Conservation (phyloP, 2,329 filamentous ascomycete species). For the Ramularia collo-cygni region DNA sequence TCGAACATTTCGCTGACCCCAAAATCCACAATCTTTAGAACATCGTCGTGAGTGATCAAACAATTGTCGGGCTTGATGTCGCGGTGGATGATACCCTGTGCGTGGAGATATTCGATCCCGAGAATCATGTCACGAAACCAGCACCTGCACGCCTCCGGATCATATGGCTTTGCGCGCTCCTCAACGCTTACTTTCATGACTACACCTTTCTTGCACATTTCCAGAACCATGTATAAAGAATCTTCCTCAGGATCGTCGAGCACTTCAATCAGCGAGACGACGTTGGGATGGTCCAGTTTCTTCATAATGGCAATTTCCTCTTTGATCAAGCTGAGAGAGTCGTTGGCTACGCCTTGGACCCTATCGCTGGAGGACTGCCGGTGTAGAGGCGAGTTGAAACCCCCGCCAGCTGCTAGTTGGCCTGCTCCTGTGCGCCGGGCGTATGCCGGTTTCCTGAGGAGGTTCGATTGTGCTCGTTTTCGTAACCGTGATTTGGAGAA, state of each 20-base stretch:
- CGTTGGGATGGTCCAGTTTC: constrained; percentile 87
- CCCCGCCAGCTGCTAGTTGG: constrained; percentile 44
- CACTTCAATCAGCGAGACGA: constrained; percentile 91
- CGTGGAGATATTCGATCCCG: constrained; percentile 92
- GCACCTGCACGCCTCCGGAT: constrained; percentile 70
- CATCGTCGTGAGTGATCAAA: constrained; percentile 78
- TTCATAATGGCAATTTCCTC: constrained; percentile 99
- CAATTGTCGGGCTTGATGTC: constrained; percentile 99
- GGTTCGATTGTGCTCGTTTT: constrained; percentile 83
- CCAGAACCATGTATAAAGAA: constrained; percentile 95
- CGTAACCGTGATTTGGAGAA: constrained; percentile 90
- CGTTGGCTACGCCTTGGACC: constrained; percentile 50
- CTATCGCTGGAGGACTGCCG: constrained; percentile 48
- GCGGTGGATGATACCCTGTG: constrained; percentile 87
- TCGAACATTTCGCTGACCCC: constrained; percentile 99
- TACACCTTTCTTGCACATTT: constrained; percentile 98
- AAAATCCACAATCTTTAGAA: constrained; percentile 97
- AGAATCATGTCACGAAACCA: constrained; percentile 95
- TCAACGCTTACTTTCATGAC: constrained; percentile 94
- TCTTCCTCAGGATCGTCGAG: constrained; percentile 93
- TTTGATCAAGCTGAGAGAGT: constrained; percentile 77
- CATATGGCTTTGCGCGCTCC: constrained; percentile 73
- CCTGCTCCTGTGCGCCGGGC: constrained; percentile 43
- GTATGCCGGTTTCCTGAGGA: constrained; percentile 60
- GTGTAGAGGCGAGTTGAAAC: constrained; percentile 58